Percentiles rank a stretch among this genome's conserved stretches.
These are phyloP conservation scores for Chloroidium sp. DNA, from an alignment of 163 green algal genomes.

Conservation along the genomic window DNA sequence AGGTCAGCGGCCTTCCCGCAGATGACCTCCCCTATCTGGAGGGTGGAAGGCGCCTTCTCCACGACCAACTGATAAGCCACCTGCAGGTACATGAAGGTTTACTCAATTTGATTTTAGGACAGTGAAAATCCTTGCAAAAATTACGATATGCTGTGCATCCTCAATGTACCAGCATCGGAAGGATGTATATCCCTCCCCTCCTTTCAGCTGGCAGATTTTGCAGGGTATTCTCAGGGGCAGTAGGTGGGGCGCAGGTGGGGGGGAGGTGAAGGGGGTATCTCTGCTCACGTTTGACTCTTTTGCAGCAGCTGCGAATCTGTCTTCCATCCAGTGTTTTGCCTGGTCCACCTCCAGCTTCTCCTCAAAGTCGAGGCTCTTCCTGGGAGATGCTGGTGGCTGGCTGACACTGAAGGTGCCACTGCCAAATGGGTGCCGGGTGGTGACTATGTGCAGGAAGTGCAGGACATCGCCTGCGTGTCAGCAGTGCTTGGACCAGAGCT, in stretches of 20 bases:
- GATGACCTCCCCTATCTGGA: neutral
- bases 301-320: neutral
- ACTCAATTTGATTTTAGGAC: too few species aligned
- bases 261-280: too few species aligned
- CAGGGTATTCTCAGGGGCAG: too few species aligned
- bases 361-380: neutral
- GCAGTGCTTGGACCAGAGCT: too few species aligned
- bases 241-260: too few species aligned
- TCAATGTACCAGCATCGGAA: too few species aligned
- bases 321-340: neutral
- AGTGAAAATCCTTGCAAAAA: too few species aligned
- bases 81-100: neutral
- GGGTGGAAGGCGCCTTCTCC: neutral
- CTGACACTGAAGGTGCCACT: neutral
- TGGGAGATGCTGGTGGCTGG: neutral
- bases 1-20: neutral
- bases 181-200: too few species aligned
- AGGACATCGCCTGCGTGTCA: neutral
- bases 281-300: neutral
- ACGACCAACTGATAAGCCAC: neutral
- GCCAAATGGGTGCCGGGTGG: neutral
- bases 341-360: neutral
- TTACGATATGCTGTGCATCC: too few species aligned
- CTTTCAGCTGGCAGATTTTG: too few species aligned
- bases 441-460: neutral